Evolutionary conservation across 352 stramenopile species (phyloP), one percentile per base, ranked within the genome.

Genomic region (Thraustotheca clavata): DNA sequence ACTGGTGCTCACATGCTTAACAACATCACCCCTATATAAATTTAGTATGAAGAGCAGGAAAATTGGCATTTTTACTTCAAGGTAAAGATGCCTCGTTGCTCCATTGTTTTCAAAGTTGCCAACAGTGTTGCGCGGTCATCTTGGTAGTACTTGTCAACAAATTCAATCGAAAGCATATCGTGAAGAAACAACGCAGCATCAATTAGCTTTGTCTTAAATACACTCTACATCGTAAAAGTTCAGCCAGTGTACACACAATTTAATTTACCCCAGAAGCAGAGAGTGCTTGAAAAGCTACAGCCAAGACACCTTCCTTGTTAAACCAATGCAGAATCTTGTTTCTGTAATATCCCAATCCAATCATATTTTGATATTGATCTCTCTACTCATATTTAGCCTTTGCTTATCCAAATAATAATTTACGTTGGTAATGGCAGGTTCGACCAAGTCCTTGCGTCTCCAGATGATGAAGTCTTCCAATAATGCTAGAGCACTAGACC

Each of bases 291-390:
- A 80, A 91, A 2, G 83, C 80, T 68, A 80, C 89, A 12, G 83
- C 80, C 20, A 91, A 24, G n/a, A 90, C 79, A 41, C 82, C 84
- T 50, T 94, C 84, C 18, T 69, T 71, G 69, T 86, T 83, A 67
- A 94, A 94, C 84, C 81, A 91, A 70, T 94, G 84, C 55, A 94
- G 65, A 20, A 94, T 67, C 65, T 94, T 94, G 70, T 94, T 94
- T 68, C 84, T 80, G 71, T 94, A 94, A 67, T 91, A 90, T 11
- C 84, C 84, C 1, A 94, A 71, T 3, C 82, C 82, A 62, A 94
- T 91, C 79, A 91, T 89, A 71, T 94, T 94, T 14, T 72, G 71
- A 66, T 91, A 91, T 71, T 89, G 76, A 43, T 91, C 84, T 7
- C 80, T 76, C 80, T 89, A 49, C 31, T 66, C 35, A 61, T 5